Evolutionary conservation across 1,139 yeast species (phyloP).

Genomic region (Suhomyces coccinellae): DNA sequence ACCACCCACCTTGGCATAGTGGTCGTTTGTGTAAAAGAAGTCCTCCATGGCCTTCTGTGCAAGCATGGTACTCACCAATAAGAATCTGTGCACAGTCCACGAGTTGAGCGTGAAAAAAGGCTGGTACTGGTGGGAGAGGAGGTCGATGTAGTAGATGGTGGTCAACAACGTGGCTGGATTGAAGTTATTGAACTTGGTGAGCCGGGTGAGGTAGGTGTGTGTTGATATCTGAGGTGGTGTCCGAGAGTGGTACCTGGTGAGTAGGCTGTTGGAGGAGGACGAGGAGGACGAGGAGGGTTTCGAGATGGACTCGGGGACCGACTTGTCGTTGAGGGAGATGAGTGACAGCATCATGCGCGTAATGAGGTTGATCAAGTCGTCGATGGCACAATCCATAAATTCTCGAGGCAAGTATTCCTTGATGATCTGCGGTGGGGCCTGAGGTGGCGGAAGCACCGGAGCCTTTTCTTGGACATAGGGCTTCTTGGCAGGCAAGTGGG

Average conservation of each 20-base stretch:
- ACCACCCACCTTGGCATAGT: constrained; percentile 96
- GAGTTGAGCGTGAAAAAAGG: constrained; percentile 83
- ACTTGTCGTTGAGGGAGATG: constrained; percentile 64
- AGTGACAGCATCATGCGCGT: constrained; percentile 78
- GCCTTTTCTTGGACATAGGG: constrained; percentile 3
- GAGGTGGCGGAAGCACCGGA: constrained; percentile 1
- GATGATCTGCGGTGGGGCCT: constrained; percentile 5
- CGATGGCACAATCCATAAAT: constrained; percentile 67
- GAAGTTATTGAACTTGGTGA: constrained; percentile 80
- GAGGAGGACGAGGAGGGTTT: constrained; percentile 22
- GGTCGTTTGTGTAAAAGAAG: constrained; percentile 88
- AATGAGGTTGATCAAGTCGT: constrained; percentile 68
- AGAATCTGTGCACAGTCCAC: constrained; percentile 88
- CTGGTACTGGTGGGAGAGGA: constrained; percentile 71
- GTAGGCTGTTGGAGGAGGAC: constrained; percentile 27
- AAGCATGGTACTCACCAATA: constrained; percentile 86
- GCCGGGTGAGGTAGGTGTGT: constrained; percentile 70
- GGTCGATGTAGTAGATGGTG: constrained; percentile 84
- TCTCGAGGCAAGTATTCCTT: constrained; percentile 47
- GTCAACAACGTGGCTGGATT: constrained; percentile 81
- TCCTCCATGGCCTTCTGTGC: constrained; percentile 94
- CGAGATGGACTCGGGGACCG: constrained; percentile 39
- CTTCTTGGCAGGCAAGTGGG: not conserved
- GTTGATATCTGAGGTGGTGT: constrained; percentile 89
- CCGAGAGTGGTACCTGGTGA: constrained; percentile 90